Evolutionary conservation across 176 grass and related monocot species (phyloP).

Genomic region (Coix lacrymajobi): DNA sequence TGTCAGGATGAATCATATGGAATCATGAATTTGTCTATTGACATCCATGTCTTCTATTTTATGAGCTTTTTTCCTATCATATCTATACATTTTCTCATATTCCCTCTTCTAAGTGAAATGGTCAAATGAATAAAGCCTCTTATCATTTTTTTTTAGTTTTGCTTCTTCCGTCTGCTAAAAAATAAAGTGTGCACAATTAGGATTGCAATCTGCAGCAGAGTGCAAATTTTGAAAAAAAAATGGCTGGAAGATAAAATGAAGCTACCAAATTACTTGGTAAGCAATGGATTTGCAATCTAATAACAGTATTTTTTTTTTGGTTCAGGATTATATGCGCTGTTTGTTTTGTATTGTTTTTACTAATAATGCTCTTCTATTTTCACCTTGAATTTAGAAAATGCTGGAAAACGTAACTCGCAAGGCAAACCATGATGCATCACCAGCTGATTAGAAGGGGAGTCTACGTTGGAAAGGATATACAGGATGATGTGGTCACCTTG

Average conservation of each 20-base stretch:
- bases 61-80: background rate
- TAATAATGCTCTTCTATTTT: conserved; percentile 10
- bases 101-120: background rate
- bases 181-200: conserved; percentile 14
- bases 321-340: background rate
- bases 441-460: too few relatives aligned
- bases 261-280: conserved; percentile 68
- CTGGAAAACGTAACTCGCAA: conserved; percentile 21
- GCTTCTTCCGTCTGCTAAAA: conserved; percentile 14
- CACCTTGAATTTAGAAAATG: conserved; percentile 76
- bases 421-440: too few relatives aligned
- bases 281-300: conserved; percentile 15
- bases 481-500: too few relatives aligned
- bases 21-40: conserved; percentile 12
- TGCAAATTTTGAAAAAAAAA: conserved; percentile 52
- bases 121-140: background rate
- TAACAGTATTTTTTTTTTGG: background rate
- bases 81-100: background rate
- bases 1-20: background rate
- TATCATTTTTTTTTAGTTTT: background rate
- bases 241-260: conserved; percentile 61
- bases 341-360: background rate
- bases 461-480: too few relatives aligned
- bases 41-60: background rate
- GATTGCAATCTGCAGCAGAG: conserved; percentile 45